phyloP scores from a whole-genome alignment of 495 filamentous ascomycete species.

The Acidomyces sp. region DNA sequence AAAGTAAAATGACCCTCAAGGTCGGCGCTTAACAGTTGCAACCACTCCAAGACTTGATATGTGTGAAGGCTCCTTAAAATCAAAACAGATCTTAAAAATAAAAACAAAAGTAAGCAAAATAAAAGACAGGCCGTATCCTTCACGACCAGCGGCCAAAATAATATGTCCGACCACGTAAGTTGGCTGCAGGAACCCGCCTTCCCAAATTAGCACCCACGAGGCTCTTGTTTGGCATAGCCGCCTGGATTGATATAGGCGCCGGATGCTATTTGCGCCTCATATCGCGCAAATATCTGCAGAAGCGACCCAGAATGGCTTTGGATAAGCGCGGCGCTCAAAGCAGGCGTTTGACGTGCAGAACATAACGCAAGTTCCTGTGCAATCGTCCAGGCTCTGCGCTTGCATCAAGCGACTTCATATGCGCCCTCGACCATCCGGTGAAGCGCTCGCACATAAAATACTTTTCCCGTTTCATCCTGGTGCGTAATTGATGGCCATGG shows the following conservation, averaged over 20 bases:
- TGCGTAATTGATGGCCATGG: background rate
- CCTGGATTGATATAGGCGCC: constrained; percentile 3
- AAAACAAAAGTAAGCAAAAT: too few species aligned
- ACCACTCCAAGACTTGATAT: too few species aligned
- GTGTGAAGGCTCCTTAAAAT: too few species aligned
- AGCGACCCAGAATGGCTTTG: constrained; percentile 1
- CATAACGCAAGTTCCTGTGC: background rate
- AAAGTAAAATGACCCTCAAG: too few species aligned
- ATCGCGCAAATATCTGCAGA: background rate
- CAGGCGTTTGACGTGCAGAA: constrained; percentile 6
- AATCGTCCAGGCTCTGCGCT: background rate
- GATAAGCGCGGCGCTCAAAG: constrained; percentile 15
- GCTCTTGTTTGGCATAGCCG: constrained; percentile 1
- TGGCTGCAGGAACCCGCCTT: too few species aligned
- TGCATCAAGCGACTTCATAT: background rate
- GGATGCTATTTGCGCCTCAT: background rate
- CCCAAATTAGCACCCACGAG: constrained; percentile 12
- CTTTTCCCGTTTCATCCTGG: constrained; percentile 2
- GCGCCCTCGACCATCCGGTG: too few species aligned
- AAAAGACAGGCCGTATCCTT: too few species aligned
- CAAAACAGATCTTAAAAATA: too few species aligned
- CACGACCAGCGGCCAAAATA: too few species aligned
- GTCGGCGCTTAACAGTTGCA: too few species aligned
- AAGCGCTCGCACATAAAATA: background rate
- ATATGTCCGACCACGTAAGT: too few species aligned